Evolutionary conservation across 768 basidiomycete genomes (phyloP).

Genomic region (Lentinus brumalis): DNA sequence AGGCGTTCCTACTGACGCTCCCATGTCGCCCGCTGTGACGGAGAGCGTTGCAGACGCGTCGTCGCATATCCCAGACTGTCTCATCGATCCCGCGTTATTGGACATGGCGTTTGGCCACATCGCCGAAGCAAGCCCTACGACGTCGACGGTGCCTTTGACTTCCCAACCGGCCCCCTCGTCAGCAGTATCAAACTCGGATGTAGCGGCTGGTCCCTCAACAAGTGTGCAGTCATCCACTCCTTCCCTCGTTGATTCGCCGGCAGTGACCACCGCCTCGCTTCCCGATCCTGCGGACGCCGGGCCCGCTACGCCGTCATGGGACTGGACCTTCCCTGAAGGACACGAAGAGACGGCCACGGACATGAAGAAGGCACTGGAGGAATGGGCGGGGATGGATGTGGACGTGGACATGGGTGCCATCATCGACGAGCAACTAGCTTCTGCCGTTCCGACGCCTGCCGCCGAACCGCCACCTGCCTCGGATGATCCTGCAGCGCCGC

Average conservation of each 20-base stretch:
- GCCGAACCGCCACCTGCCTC: background rate
- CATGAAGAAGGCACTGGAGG: conserved; percentile 14
- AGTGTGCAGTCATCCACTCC: conserved; percentile 18
- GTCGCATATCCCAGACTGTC: conserved; percentile 11
- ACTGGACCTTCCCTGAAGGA: conserved; percentile 22
- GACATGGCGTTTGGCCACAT: background rate
- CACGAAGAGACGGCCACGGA: conserved; percentile 11
- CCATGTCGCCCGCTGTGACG: background rate
- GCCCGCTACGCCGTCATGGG: conserved; percentile 29
- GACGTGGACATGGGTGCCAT: background rate
- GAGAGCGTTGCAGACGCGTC: background rate
- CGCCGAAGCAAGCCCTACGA: background rate
- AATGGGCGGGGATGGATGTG: conserved; percentile 19
- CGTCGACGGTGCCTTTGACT: background rate
- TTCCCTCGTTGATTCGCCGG: conserved; percentile 27
- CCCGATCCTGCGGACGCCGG: conserved; percentile 20
- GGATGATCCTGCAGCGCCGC: background rate
- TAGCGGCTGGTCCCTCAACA: background rate
- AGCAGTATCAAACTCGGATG: no score
- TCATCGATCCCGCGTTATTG: conserved; percentile 27
- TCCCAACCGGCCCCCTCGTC: no score
- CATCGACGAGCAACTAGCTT: background rate
- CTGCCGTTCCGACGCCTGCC: background rate
- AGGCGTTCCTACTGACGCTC: background rate
- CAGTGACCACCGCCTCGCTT: conserved; percentile 23